These are phyloP conservation scores for Trichoderma polysporum DNA, from an alignment of 2,329 filamentous ascomycete genomes.

Conservation along the genomic window DNA sequence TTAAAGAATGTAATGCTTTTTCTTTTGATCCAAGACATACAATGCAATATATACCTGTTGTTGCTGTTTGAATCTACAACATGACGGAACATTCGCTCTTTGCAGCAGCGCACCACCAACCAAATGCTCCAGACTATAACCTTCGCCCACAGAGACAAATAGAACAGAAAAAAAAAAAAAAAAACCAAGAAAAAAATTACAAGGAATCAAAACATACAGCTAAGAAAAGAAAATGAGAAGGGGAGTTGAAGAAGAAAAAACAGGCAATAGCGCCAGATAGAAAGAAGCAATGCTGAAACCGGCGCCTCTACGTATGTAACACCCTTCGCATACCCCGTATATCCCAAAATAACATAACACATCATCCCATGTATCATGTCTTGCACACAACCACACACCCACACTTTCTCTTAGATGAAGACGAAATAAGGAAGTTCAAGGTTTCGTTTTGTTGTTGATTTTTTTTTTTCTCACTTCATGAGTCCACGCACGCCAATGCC, in stretches of 20 bases:
- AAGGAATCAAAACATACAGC: slow-evolving; percentile 12
- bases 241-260: not conserved
- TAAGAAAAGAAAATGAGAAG: slow-evolving; percentile 1
- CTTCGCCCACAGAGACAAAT: not conserved
- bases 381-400: not conserved
- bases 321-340: slow-evolving; percentile 21
- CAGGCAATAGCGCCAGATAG: slow-evolving; percentile 6
- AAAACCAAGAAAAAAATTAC: not conserved
- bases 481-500: slow-evolving; percentile 52
- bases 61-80: slow-evolving; percentile 7
- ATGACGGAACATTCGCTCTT: slow-evolving; percentile 15
- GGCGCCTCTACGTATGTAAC: slow-evolving; percentile 26
- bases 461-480: slow-evolving; percentile 17
- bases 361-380: slow-evolving; percentile 18
- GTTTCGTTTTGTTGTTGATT: not conserved
- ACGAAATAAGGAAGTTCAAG: not conserved
- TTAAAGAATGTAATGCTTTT: not conserved
- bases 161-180: not conserved
- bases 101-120: slow-evolving; percentile 12
- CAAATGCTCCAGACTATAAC: slow-evolving; percentile 12
- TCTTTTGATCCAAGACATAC: slow-evolving; percentile 4
- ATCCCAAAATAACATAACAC: slow-evolving; percentile 19
- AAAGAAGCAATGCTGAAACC: slow-evolving; percentile 20
- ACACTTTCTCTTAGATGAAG: slow-evolving; percentile 8
- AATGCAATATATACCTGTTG: slow-evolving; percentile 16